These are phyloP conservation scores for Quercus robur DNA, from an alignment of 306 rosid genomes.

Conservation along the genomic window DNA sequence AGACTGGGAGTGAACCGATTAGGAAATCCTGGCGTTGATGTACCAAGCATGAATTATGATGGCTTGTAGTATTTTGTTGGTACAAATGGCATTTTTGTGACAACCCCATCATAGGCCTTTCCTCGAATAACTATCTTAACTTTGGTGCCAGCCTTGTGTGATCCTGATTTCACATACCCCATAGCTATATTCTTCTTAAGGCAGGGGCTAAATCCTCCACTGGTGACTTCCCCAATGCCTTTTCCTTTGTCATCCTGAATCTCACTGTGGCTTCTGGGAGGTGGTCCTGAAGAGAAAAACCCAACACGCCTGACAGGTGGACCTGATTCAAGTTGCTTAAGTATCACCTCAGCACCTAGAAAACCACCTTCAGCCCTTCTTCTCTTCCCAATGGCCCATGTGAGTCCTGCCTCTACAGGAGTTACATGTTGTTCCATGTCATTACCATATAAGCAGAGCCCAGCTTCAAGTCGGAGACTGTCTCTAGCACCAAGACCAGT, in stretches of 20 bases:
- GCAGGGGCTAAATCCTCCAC: constrained; percentile 99
- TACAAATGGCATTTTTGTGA: constrained; percentile 95
- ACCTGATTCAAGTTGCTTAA: constrained; percentile 77
- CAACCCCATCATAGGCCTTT: constrained; percentile 82
- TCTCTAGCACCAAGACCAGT: constrained; percentile 97
- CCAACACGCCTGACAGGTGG: constrained; percentile 88
- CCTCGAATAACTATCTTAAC: constrained; percentile 83
- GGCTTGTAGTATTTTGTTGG: constrained; percentile 98
- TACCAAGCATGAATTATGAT: constrained; percentile 33
- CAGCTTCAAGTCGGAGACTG: constrained; percentile 95
- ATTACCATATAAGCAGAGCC: constrained; percentile 86
- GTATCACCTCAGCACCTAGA: constrained; percentile 84
- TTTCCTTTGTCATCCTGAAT: constrained; percentile 79
- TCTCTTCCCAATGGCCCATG: constrained; percentile 98
- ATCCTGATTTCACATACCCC: constrained; percentile 97
- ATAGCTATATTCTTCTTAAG: constrained; percentile 94
- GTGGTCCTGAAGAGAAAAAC: constrained; percentile 87
- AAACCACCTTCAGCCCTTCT: constrained; percentile 98
- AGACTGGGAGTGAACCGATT: constrained; percentile 18
- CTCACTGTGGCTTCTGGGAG: constrained; percentile 96
- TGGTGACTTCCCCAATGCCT: constrained; percentile 86
- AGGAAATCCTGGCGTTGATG: constrained; percentile 22
- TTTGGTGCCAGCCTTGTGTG: constrained; percentile 93
- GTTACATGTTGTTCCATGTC: constrained; percentile 92
- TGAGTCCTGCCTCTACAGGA: constrained; percentile 92